phyloP scores from a whole-genome alignment of 345 rosid genomes.

The Eucalyptus cloeziana region DNA sequence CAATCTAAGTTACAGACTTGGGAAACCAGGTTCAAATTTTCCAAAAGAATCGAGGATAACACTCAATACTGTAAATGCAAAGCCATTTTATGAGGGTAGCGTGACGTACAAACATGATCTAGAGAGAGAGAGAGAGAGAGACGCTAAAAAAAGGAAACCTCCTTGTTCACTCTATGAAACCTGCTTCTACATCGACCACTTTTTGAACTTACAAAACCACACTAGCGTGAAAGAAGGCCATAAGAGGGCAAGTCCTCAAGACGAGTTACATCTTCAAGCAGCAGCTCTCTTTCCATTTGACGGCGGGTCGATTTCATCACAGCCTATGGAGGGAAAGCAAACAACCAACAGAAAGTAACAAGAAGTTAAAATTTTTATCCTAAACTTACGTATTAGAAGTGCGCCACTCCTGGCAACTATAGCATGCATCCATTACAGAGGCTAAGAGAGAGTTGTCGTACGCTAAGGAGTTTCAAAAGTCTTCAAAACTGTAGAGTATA shows the following conservation, averaged over 20 bases:
- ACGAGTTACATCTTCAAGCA: constrained; percentile 51
- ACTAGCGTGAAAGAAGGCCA: constrained; percentile 42
- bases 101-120: neutral
- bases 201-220: neutral
- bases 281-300: constrained; percentile 86
- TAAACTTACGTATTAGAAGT: neutral
- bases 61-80: neutral
- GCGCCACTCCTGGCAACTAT: neutral
- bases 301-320: constrained; percentile 84
- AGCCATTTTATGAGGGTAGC: neutral
- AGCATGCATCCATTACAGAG: neutral
- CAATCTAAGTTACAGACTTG: neutral
- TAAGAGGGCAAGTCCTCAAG: constrained; percentile 84
- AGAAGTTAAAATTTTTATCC: neutral
- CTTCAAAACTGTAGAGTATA: neutral
- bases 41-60: neutral
- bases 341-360: neutral
- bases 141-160: neutral
- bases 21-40: neutral
- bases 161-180: neutral
- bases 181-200: constrained; percentile 7
- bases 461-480: neutral
- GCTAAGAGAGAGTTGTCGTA: neutral
- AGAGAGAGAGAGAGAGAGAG: neutral
- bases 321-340: constrained; percentile 16